Base-by-base conservation (phyloP, 2,329 filamentous ascomycete genomes). In the Trichoderma endophyticum region DNA sequence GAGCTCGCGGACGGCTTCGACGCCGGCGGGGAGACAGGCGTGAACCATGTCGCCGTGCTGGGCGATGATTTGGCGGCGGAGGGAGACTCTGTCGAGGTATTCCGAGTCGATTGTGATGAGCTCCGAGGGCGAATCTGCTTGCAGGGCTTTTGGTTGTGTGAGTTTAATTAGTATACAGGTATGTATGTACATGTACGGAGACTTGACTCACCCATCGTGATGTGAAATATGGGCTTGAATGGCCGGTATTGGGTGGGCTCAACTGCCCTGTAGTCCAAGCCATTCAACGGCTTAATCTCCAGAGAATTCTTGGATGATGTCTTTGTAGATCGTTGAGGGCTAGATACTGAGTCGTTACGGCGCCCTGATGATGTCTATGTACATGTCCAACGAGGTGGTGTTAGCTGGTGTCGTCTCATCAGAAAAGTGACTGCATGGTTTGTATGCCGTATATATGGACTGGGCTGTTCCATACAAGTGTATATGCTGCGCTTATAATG, bases 91-190 rank as follows among this genome's bases (percentile, higher is more conserved):
- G 8, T 80, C 76, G 7, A 82, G 78, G 76, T 89, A 89, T 72
- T 86, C 83, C 48, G 77, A 78, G 75, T 89, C 87, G 21, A 89
- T 82, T 14, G 83, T 80, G 73, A 89, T 86, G 15, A 89, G 82
- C 14, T 88, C 83, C 0, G 86, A 86, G 0, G 85, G 83, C 0
- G 80, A 76, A 30, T 83, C 80, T 14, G 80, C 79, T 28, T 82
- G 82, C 3, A 88, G 77, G 3, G 81, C 86, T 34, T 18, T n/a
- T 21, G 11, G n/a, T 34, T 28, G 21, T 9, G 9, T 8, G 14
- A 24, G 63, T 18, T 51, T 51, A 51, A 12, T 48, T 1, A 9
- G 1, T 34, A 14, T 15, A 30, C 2, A 1, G 21, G 21, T 21
- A 51, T 30, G 39, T 9, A 6, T 32, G 7, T 34, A 26, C 9